These are phyloP conservation scores for Gaeumannomyces sp. DNA, from an alignment of 2,329 filamentous ascomycete genomes.

Conservation along the genomic window DNA sequence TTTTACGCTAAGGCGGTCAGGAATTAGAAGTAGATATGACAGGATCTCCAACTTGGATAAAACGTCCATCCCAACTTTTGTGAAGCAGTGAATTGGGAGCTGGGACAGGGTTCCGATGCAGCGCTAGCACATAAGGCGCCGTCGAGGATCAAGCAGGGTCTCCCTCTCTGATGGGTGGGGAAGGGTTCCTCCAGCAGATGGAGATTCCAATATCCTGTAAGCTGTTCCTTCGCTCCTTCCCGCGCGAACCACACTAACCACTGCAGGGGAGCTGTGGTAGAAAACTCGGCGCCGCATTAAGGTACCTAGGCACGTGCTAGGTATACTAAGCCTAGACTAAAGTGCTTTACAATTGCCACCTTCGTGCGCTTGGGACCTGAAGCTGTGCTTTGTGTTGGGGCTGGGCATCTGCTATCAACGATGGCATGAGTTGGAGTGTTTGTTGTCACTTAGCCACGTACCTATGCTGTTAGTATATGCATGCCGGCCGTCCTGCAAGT, in stretches of 20 bases:
- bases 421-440: neutral
- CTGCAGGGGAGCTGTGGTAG: neutral
- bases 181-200: too few species aligned
- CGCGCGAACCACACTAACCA: neutral
- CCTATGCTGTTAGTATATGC: neutral
- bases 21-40: neutral
- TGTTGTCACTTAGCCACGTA: too few species aligned
- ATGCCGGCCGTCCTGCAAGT: neutral
- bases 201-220: too few species aligned
- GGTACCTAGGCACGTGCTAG: neutral
- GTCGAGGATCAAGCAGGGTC: neutral
- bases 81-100: neutral
- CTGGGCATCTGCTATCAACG: neutral
- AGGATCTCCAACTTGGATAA: neutral
- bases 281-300: neutral
- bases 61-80: neutral
- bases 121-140: too few species aligned
- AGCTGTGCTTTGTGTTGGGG: too few species aligned
- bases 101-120: neutral
- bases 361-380: too few species aligned
- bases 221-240: neutral
- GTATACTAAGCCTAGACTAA: neutral
- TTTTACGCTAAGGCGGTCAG: neutral
- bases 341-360: too few species aligned
- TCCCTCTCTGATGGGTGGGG: neutral